phyloP scores from a whole-genome alignment of 148 eudicot genomes.

The Amaranthus cruentus region DNA sequence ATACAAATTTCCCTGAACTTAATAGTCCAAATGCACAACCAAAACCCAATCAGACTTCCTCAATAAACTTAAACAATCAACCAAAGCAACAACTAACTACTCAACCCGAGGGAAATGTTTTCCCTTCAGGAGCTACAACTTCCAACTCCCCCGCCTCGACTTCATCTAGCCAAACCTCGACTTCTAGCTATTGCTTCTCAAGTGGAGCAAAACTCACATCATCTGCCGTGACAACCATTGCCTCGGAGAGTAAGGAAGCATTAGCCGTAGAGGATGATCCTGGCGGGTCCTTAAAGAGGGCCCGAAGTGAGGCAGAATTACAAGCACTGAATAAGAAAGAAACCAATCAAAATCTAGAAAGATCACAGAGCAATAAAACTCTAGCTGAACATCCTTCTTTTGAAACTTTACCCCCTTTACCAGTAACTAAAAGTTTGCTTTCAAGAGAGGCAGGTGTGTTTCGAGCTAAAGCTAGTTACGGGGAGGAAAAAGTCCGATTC shows the following conservation, averaged over 20 bases:
- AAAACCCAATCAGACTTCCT: conserved; percentile 25
- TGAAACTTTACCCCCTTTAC: conserved; percentile 25
- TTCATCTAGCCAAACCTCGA: conserved; percentile 63
- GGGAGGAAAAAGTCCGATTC: conserved; percentile 70
- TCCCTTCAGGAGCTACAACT: conserved; percentile 42
- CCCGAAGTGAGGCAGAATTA: conserved; percentile 41
- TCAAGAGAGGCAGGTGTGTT: conserved; percentile 30
- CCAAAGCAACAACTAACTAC: conserved; percentile 29
- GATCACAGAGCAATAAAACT: conserved; percentile 47
- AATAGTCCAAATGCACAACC: conserved; percentile 31
- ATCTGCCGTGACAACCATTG: conserved; percentile 23
- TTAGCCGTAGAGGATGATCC: conserved; percentile 33
- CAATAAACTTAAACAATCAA: conserved; percentile 32
- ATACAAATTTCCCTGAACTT: conserved; percentile 66
- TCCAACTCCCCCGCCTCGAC: conserved; percentile 48
- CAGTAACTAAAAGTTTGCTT: conserved; percentile 26
- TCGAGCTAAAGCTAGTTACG: conserved; percentile 58
- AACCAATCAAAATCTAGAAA: conserved; percentile 24
- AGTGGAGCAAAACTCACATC: conserved; percentile 34
- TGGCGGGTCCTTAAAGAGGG: conserved; percentile 37
- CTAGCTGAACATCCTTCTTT: conserved; percentile 23
- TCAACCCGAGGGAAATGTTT: conserved; percentile 39
- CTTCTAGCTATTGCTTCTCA: conserved; percentile 52
- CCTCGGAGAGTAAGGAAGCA: conserved; percentile 28
- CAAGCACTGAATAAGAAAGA: conserved; percentile 33